Evolutionary conservation across 1,284 basidiomycete species (phyloP).

Genomic region (Vanrija humicola): DNA sequence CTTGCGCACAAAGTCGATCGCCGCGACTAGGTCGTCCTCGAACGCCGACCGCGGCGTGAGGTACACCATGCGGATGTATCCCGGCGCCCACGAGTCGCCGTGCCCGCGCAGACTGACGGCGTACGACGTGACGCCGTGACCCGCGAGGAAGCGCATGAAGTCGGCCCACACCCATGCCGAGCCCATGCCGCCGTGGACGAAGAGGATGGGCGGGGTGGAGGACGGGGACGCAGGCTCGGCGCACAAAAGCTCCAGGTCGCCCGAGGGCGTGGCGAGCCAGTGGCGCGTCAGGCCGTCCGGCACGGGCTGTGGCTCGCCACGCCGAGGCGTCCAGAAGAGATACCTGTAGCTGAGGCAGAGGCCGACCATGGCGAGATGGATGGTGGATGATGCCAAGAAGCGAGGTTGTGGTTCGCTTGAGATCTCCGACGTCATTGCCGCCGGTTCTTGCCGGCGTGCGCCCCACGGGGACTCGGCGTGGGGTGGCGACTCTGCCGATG

Average conservation of each 20-base stretch:
- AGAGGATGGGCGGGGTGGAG: slow-evolving; percentile 2
- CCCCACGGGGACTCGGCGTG: too few relatives aligned
- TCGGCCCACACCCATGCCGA: slow-evolving; percentile 12
- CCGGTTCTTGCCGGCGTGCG: too few relatives aligned
- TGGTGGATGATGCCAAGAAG: neutral
- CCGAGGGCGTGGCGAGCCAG: slow-evolving; percentile 5
- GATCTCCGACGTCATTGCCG: too few relatives aligned
- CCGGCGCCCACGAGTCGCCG: slow-evolving; percentile 8
- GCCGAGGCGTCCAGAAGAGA: slow-evolving; percentile 7
- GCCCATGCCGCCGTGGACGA: slow-evolving; percentile 13
- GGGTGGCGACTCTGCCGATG: too few relatives aligned
- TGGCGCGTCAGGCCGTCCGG: slow-evolving; percentile 2
- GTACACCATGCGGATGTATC: slow-evolving; percentile 8
- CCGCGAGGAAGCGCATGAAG: slow-evolving; percentile 8
- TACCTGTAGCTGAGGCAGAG: slow-evolving; percentile 4
- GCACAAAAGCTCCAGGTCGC: slow-evolving; percentile 6
- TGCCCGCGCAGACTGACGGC: slow-evolving; percentile 8
- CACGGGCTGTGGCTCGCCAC: neutral
- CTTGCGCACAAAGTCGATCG: neutral
- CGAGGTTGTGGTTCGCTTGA: too few relatives aligned
- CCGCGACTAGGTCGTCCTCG: slow-evolving; percentile 4
- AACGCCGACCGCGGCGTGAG: slow-evolving; percentile 2
- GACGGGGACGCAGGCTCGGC: neutral
- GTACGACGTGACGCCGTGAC: slow-evolving; percentile 4
- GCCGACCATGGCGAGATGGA: slow-evolving; percentile 1